These are phyloP conservation scores for Calonectria leucothoes DNA, from an alignment of 2,329 filamentous ascomycete species.

Conservation along the genomic window DNA sequence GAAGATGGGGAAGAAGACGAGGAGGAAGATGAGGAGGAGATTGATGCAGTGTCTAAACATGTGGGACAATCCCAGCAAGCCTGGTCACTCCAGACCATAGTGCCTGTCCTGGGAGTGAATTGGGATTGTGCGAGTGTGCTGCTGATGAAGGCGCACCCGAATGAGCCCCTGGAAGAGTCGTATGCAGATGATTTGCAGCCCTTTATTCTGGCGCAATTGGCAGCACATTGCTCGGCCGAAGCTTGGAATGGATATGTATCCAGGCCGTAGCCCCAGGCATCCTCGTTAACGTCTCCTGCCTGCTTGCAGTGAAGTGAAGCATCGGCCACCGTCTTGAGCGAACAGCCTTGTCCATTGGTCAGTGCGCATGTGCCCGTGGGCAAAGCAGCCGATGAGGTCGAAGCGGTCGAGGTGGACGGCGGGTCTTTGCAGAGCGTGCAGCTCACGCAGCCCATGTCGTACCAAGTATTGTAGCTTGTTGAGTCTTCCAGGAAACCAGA, in stretches of 20 bases:
- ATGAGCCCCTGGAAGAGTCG: conserved; percentile 5
- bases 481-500: background rate
- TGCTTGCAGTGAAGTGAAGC: conserved; percentile 10
- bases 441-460: background rate
- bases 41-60: background rate
- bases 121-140: conserved; percentile 6
- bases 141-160: conserved; percentile 25
- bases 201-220: conserved; percentile 26
- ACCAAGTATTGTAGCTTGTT: background rate
- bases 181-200: conserved; percentile 23
- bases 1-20: conserved; percentile 7
- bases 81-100: conserved; percentile 26
- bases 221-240: conserved; percentile 24
- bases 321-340: background rate
- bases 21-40: background rate
- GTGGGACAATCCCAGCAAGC: conserved; percentile 29
- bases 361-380: conserved; percentile 15
- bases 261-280: conserved; percentile 14
- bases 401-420: background rate
- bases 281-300: conserved; percentile 11
- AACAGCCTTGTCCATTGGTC: conserved; percentile 22
- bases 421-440: background rate
- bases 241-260: conserved; percentile 21
- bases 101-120: conserved; percentile 2
- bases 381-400: conserved; percentile 4